These are phyloP conservation scores for Dalechampia spathulata DNA, from an alignment of 441 rosid species.

Conservation along the genomic window DNA sequence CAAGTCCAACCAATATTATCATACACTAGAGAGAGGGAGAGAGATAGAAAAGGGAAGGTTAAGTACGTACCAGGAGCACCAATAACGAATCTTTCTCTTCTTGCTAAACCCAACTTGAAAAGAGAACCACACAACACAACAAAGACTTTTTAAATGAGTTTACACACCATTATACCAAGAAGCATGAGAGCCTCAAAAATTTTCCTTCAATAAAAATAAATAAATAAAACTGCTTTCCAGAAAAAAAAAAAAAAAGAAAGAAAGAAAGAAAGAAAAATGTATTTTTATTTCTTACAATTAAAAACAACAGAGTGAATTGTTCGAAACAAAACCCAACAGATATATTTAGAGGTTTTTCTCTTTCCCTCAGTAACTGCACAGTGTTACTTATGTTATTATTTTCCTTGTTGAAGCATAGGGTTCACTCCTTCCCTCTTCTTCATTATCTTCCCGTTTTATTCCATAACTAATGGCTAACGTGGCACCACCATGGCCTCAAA, in stretches of 20 bases:
- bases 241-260: conserved; percentile 8
- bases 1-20: background rate
- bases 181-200: conserved; percentile 49
- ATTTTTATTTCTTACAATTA: conserved; percentile 13
- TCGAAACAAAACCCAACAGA: conserved; percentile 2
- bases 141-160: conserved; percentile 13
- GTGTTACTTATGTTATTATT: too few species aligned
- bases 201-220: conserved; percentile 8
- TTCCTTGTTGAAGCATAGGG: conserved; percentile 17
- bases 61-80: conserved; percentile 39
- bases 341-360: background rate
- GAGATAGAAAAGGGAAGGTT: conserved; percentile 8
- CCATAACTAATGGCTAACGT: conserved; percentile 32
- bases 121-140: conserved; percentile 59
- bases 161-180: conserved; percentile 21
- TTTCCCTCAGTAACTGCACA: background rate
- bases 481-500: conserved; percentile 43
- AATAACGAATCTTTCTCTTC: conserved; percentile 26
- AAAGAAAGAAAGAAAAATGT: too few species aligned
- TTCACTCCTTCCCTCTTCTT: conserved; percentile 21
- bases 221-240: conserved; percentile 13
- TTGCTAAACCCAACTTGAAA: conserved; percentile 44
- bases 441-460: conserved; percentile 49
- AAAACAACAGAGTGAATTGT: conserved; percentile 3
- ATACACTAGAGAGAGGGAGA: conserved; percentile 2